phyloP scores from a whole-genome alignment of 768 basidiomycete genomes.

The Amanita jacksonii region DNA sequence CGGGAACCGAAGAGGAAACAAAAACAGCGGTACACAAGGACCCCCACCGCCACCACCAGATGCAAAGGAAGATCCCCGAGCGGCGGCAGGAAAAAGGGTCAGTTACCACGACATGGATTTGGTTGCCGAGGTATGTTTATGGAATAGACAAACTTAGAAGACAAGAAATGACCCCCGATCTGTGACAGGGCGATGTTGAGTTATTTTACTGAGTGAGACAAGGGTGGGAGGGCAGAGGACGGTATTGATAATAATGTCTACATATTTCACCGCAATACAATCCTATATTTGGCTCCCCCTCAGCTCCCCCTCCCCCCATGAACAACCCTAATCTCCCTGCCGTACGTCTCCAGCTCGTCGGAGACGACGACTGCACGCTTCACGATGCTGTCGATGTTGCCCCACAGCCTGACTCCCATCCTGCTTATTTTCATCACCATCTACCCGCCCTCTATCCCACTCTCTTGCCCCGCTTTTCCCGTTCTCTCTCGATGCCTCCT shows the following conservation, averaged over 20 bases:
- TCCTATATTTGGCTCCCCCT: constrained; percentile 20
- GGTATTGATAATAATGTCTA: constrained; percentile 9
- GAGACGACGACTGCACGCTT: constrained; percentile 31
- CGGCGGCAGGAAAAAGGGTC: constrained; percentile 79
- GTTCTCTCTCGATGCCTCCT: constrained; percentile 75
- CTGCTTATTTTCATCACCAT: constrained; percentile 12
- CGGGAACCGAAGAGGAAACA: constrained; percentile 26
- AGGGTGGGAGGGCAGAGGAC: constrained; percentile 1
- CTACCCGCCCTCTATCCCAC: constrained; percentile 13
- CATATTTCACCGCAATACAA: constrained; percentile 9
- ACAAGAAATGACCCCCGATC: constrained; percentile 10
- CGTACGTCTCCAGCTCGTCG: constrained; percentile 38
- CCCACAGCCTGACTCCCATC: constrained; percentile 37
- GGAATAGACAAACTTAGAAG: neutral
- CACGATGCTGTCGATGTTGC: constrained; percentile 38
- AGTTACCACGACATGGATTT: constrained; percentile 96
- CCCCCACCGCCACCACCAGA: constrained; percentile 76
- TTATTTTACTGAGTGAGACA: constrained; percentile 33
- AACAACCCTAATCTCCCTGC: constrained; percentile 32
- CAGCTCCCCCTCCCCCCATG: constrained; percentile 16
- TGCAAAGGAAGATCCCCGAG: constrained; percentile 87
- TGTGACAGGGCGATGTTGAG: constrained; percentile 49
- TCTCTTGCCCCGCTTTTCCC: constrained; percentile 47
- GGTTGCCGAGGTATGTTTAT: constrained; percentile 57
- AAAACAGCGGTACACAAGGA: constrained; percentile 27